These are phyloP conservation scores for Nyssa sinensis DNA, from an alignment of 148 eudicot genomes.

Conservation along the genomic window DNA sequence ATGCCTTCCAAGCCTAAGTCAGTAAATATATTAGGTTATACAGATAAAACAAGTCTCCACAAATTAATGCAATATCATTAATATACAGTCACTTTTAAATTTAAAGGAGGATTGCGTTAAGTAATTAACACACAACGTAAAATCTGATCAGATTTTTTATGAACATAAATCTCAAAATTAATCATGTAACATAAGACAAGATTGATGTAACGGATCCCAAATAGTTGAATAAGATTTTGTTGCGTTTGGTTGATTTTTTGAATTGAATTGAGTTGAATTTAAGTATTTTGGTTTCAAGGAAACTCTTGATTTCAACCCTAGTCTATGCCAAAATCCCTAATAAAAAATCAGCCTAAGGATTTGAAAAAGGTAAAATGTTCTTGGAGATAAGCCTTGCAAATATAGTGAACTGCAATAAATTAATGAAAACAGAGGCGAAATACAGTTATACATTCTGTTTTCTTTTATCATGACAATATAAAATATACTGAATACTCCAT, in stretches of 20 bases:
- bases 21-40: neutral
- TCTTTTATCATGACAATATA: conserved; percentile 21
- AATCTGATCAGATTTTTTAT: too few species aligned
- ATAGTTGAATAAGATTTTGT: too few species aligned
- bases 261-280: neutral
- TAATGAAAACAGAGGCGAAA: neutral
- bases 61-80: neutral
- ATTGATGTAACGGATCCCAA: too few species aligned
- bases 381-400: conserved; percentile 28
- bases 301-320: conserved; percentile 8
- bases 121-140: too few species aligned
- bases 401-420: conserved; percentile 14
- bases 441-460: conserved; percentile 23
- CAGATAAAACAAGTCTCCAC: neutral
- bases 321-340: conserved; percentile 29
- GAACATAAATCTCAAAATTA: too few species aligned
- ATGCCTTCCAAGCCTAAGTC: neutral
- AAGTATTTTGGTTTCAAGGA: neutral
- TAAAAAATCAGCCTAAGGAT: conserved; percentile 37
- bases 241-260: too few species aligned
- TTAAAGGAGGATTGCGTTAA: too few species aligned
- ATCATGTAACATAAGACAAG: too few species aligned
- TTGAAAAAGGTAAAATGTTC: conserved; percentile 41
- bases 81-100: too few species aligned
- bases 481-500: conserved; percentile 13